Percentiles rank a stretch among this genome's conserved stretches.
Evolutionary conservation across 2,329 filamentous ascomycete species (phyloP).

Genomic region (Fusarium protoensiforme): DNA sequence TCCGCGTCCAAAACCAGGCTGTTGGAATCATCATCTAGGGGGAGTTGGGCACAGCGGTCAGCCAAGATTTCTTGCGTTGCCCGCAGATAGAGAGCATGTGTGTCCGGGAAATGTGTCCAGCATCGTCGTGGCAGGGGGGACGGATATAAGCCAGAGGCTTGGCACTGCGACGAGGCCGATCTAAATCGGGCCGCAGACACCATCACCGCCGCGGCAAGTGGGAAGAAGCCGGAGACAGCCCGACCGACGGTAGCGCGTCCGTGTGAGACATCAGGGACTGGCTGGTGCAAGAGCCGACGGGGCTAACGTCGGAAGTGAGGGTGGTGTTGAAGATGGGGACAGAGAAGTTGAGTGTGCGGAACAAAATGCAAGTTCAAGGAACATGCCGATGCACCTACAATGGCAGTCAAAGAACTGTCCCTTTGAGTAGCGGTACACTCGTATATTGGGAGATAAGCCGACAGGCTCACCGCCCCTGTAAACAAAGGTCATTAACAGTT

Average conservation of each 20-base stretch:
- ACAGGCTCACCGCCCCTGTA: slow-evolving; percentile 84
- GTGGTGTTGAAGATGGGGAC: background rate
- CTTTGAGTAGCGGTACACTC: slow-evolving; percentile 86
- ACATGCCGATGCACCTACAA: slow-evolving; percentile 66
- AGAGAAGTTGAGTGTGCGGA: background rate
- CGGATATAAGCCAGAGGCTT: background rate
- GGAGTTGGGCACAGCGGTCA: slow-evolving; percentile 1
- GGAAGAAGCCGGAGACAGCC: background rate
- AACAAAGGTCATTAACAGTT: slow-evolving; percentile 19
- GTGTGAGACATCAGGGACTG: background rate
- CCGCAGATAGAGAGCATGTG: background rate
- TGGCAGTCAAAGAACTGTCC: slow-evolving; percentile 95
- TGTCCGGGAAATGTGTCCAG: background rate
- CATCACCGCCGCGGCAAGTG: background rate
- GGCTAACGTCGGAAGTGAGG: background rate
- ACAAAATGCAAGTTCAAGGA: background rate
- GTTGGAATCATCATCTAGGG: slow-evolving; percentile 87
- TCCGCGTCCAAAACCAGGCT: slow-evolving; percentile 65
- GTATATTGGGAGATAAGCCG: slow-evolving; percentile 89
- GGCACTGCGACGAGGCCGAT: background rate
- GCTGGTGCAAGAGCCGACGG: background rate
- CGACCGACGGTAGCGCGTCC: background rate
- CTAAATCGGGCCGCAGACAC: background rate
- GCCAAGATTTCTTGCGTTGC: background rate
- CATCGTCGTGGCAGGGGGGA: background rate